Conservation (phyloP, 305 asterid genomes). For the Fraxinus angustifolia region DNA sequence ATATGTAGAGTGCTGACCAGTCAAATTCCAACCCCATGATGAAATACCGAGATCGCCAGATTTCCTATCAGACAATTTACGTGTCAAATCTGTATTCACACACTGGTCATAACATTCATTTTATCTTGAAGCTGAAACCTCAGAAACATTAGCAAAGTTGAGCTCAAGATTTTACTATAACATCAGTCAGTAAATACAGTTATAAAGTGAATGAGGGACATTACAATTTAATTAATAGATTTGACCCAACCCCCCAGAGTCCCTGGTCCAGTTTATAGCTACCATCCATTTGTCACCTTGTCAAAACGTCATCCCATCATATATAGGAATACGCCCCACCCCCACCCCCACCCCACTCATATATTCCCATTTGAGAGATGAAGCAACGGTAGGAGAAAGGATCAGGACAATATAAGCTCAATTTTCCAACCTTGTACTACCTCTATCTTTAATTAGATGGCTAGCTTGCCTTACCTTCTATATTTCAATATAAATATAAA, state of each 20-base stretch:
- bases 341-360: background rate
- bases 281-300: background rate
- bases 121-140: conserved; percentile 14
- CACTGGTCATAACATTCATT: background rate
- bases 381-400: background rate
- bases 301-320: background rate
- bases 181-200: background rate
- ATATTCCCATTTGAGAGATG: background rate
- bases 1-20: conserved; percentile 97
- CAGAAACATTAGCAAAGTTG: background rate
- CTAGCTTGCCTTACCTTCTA: background rate
- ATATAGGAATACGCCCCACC: background rate
- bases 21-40: conserved; percentile 99
- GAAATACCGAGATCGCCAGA: conserved; percentile 85
- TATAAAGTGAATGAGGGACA: background rate
- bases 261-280: background rate
- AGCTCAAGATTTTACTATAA: background rate
- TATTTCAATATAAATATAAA: background rate
- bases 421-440: background rate
- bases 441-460: background rate
- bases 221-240: background rate
- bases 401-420: too few relatives aligned
- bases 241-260: background rate
- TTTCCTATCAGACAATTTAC: conserved; percentile 49
- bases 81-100: background rate